Evolutionary conservation across 306 rosid genomes (phyloP).

Genomic region (Citrullus mucosospermus): DNA sequence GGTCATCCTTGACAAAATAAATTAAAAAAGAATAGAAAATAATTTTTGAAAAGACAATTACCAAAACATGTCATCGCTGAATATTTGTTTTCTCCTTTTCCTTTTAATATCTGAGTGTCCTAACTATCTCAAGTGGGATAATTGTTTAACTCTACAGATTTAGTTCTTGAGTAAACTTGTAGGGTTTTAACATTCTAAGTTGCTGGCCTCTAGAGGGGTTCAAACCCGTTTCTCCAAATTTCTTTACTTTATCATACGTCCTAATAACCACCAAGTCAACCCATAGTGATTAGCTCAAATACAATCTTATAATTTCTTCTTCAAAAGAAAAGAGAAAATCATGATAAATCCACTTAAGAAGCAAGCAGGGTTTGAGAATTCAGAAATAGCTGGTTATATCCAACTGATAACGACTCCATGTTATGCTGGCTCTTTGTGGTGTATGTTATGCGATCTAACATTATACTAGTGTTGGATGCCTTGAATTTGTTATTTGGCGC

Average conservation of each 20-base stretch:
- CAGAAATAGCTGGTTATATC: not conserved
- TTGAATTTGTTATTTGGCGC: too few species aligned
- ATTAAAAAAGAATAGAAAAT: not conserved
- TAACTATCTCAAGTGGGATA: not conserved
- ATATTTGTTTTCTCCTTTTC: not conserved
- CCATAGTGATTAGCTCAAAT: not conserved
- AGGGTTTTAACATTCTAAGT: not conserved
- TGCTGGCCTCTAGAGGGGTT: not conserved
- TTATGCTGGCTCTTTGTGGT: not conserved
- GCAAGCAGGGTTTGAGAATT: not conserved
- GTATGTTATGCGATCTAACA: not conserved
- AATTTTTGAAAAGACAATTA: not conserved
- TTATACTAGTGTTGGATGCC: not conserved
- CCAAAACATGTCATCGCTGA: not conserved
- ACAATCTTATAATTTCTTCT: not conserved
- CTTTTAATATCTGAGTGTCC: not conserved
- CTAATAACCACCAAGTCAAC: not conserved
- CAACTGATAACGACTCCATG: not conserved
- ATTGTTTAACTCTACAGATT: not conserved
- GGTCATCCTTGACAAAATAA: not conserved
- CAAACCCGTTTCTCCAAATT: not conserved
- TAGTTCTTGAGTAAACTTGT: not conserved
- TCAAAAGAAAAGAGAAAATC: not conserved
- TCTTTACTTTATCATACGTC: not conserved
- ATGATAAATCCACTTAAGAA: not conserved